A percentile compares a stretch with the other conserved stretches of the same genome.
These are phyloP conservation scores for Irpex sp. DNA, from an alignment of 1,284 basidiomycete genomes.

Conservation along the genomic window DNA sequence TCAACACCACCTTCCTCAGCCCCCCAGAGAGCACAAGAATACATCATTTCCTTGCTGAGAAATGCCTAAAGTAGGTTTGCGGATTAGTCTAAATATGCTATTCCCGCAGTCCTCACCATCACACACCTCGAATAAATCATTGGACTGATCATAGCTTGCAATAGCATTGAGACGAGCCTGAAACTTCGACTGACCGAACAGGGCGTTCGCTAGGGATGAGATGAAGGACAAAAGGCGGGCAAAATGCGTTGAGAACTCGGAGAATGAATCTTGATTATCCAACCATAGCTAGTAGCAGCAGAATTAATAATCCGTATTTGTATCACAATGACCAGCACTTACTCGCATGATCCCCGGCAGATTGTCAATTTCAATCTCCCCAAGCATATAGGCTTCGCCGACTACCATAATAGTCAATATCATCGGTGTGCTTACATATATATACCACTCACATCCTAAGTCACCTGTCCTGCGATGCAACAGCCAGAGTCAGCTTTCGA, in stretches of 20 bases:
- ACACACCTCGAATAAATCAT: constrained; percentile 69
- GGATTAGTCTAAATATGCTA: constrained; percentile 6
- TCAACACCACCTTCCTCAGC: constrained; percentile 69
- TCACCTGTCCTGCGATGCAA: constrained; percentile 51
- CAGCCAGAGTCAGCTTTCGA: constrained; percentile 16
- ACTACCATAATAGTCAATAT: constrained; percentile 41
- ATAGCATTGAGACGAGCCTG: constrained; percentile 82
- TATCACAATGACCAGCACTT: constrained; percentile 29
- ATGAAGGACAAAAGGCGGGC: constrained; percentile 64
- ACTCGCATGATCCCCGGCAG: constrained; percentile 79
- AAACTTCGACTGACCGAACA: constrained; percentile 76
- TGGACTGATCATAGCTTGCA: constrained; percentile 88
- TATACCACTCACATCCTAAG: constrained; percentile 59
- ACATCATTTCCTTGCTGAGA: constrained; percentile 89
- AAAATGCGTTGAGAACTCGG: constrained; percentile 62
- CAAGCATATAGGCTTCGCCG: constrained; percentile 87
- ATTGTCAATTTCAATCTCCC: constrained; percentile 72
- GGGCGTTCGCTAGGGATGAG: constrained; percentile 73
- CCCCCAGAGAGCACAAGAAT: constrained; percentile 82
- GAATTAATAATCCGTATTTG: constrained; percentile 13
- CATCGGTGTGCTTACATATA: constrained; percentile 6
- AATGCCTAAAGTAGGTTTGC: constrained; percentile 53
- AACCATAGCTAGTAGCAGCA: constrained; percentile 70
- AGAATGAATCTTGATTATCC: constrained; percentile 72
- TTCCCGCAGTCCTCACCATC: constrained; percentile 12